Base-by-base conservation (phyloP, 164 flowering plant species). In the Buxus sempervirens region DNA sequence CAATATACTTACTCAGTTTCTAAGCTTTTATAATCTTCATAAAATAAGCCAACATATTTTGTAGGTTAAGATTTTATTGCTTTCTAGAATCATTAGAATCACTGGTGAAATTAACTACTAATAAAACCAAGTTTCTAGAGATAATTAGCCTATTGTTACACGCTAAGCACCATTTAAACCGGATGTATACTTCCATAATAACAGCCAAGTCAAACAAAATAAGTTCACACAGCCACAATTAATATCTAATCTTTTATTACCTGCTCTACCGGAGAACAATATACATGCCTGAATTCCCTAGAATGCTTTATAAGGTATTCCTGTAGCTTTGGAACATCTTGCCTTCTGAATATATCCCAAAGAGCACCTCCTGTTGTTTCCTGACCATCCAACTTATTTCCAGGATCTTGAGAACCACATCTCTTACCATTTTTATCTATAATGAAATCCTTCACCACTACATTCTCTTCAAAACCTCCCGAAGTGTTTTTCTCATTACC, bases 321-420 rank as follows among this genome's bases (percentile, higher is more conserved):
- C 80, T 81, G 68, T 19, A 66, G 75, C 49, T 72, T 70, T 70
- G 82, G 80, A 41, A 82, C 83, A 82, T 88, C 96, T 79, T 88
- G 59, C 63, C 86, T 77, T 7, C 93, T 81, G 60, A 90, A 90
- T 22, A 90, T 90, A 64, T 90, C 96, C 96, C 96, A 90, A 0
- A 86, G 74, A 68, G 93, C 93, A 74, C 93, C 90, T 55, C 88
- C 78, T 24, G 54, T 53, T 13, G 45, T 36, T 41, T 77, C 79
- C 12, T 58, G 16, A 10, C 18, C 72, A 55, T 67, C 77, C n/a
- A 56, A 25, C n/a, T 14, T 70, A 0, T 51, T 48, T 59, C 36
- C 70, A 41, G 60, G 58, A 27, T 8, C 42, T 27, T 60, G 14
- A 42, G 25, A 28, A 20, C 28, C 69, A 54, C 32, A 56, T 41